Evolutionary conservation across 805 yeast species (phyloP).

Genomic region (Cyberlindnera lachancei): DNA sequence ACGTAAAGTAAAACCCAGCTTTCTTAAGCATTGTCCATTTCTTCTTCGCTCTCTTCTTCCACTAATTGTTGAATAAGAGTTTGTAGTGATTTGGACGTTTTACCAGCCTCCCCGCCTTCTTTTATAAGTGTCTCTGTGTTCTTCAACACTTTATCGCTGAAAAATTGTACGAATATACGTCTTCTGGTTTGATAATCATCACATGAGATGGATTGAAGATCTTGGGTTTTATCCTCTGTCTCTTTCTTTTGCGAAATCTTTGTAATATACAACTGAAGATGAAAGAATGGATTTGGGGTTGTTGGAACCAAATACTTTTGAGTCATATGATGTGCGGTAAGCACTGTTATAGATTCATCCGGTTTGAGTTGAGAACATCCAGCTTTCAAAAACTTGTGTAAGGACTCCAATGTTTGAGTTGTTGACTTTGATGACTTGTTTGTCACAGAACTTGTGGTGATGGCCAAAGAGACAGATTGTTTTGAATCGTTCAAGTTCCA

Average conservation of each 20-base stretch:
- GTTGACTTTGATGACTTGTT: constrained; percentile 15
- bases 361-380: constrained; percentile 28
- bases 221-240: constrained; percentile 19
- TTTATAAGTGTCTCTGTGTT: constrained; percentile 45
- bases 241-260: constrained; percentile 22
- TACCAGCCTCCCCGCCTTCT: constrained; percentile 72
- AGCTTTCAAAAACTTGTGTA: constrained; percentile 34
- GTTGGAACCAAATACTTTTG: constrained; percentile 45
- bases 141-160: constrained; percentile 37
- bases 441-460: constrained; percentile 25
- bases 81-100: constrained; percentile 31
- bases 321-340: constrained; percentile 39
- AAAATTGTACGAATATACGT: constrained; percentile 45
- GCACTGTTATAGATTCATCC: constrained; percentile 9
- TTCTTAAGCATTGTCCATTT: too few species aligned
- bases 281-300: constrained; percentile 56
- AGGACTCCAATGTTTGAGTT: constrained; percentile 29
- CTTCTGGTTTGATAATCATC: constrained; percentile 57
- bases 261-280: constrained; percentile 49
- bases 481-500: constrained; percentile 48
- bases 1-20: too few species aligned
- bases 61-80: not conserved
- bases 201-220: constrained; percentile 40
- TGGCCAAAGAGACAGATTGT: constrained; percentile 24
- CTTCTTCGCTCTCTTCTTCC: too few species aligned